Evolutionary conservation across 2,329 filamentous ascomycete genomes (phyloP), one percentile per base, ranked within the genome.

Genomic region (Balansia obtecta): DNA sequence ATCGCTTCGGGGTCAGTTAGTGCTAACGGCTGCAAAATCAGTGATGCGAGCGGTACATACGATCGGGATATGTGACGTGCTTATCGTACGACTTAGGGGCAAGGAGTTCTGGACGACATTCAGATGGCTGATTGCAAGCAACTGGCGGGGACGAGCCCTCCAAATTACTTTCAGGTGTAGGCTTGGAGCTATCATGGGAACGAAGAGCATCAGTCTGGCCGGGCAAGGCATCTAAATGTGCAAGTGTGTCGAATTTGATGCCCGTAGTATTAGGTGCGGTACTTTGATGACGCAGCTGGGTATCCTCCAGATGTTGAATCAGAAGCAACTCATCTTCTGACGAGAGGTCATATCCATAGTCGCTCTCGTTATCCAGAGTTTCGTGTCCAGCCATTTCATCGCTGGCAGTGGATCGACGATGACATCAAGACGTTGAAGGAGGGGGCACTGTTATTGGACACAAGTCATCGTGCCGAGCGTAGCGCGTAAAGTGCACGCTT

Each of bases 1-100:
- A 65, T 65, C 71, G 74, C 82, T 85, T 83, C 73, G 82, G 72
- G 79, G 79, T 86, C 75, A 86, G 80, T 71, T 58, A 58, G 51
- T 41, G 46, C 39, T 50, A 54, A 56, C 53, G 48, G 45, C 22
- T 44, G 18, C 15, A 12, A 7, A 2, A 27, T n/a, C n/a, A 46
- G 13, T 27, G 18, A 27, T 27, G 27, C 27, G 27, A 2, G 27
- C 27, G 37, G 13, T 27, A 69, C 75, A 60, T 64, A 83, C 80
- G 64, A 68, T 78, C 71, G 61, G 78, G 71, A 65, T 77, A 77
- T 55, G 54, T 53, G 63, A 74, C 57, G 48, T 63, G 57, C 52
- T 62, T 53, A 48, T 58, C 49, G 42, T 54, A 39, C 42, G 55
- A 51, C 11, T 53, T 32, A 48, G 53, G 41, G 45, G 33, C 15